Percentiles rank a stretch among this genome's conserved stretches.
Evolutionary conservation across 2,329 filamentous ascomycete species (phyloP).

Genomic region (Aspergillus sp.): DNA sequence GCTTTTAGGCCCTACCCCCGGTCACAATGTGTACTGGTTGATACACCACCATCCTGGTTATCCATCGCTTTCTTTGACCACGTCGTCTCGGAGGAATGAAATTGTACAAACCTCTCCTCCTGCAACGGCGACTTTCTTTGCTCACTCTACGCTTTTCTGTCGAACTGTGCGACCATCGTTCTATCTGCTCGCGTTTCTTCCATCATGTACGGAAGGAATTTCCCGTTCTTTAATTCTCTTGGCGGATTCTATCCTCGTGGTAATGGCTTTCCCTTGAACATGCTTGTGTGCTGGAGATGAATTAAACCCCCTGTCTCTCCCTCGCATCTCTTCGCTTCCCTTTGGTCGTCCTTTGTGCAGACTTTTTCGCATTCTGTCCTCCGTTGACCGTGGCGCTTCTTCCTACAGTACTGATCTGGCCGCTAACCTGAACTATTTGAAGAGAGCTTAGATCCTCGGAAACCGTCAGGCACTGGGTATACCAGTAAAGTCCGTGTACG

Average conservation of each 20-base stretch:
- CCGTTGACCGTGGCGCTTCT: background rate
- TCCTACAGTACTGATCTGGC: background rate
- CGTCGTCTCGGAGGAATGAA: background rate
- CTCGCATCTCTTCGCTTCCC: background rate
- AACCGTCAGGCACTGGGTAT: conserved; percentile 51
- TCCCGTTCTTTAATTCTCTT: conserved; percentile 36
- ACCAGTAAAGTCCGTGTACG: conserved; percentile 79
- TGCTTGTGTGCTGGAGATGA: conserved; percentile 1
- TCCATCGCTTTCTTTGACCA: background rate
- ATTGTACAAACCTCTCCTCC: conserved; percentile 4
- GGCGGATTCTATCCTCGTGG: conserved; percentile 42
- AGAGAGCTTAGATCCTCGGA: conserved; percentile 40
- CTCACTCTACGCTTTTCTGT: background rate
- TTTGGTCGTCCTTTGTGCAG: too few species aligned
- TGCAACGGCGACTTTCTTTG: conserved; percentile 1
- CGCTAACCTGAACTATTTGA: conserved; percentile 24
- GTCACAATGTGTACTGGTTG: conserved; percentile 14
- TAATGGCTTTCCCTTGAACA: conserved; percentile 31
- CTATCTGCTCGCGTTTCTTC: conserved; percentile 16
- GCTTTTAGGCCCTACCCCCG: conserved; percentile 1
- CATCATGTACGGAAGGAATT: conserved; percentile 42
- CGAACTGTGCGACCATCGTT: conserved; percentile 6
- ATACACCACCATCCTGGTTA: background rate
- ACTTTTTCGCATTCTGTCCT: too few species aligned
- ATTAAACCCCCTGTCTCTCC: background rate